Percentiles rank a stretch among this genome's conserved stretches.
phyloP scores from a whole-genome alignment of 257 asterid species.

The Forsythia viridissima region DNA sequence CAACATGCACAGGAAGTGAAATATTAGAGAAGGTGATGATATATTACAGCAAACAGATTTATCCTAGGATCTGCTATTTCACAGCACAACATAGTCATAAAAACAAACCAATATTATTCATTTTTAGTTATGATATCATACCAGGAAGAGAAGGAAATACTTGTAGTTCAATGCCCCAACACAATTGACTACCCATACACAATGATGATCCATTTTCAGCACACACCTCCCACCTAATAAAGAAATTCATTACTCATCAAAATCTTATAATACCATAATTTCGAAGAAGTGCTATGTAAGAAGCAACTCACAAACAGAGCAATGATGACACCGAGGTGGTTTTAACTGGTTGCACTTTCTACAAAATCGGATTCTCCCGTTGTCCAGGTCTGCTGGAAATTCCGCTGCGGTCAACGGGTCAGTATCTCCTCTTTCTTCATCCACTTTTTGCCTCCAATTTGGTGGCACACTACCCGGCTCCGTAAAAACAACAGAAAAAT shows the following conservation, averaged over 20 bases:
- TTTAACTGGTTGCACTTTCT: conserved; percentile 94
- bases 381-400: conserved; percentile 52
- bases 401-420: conserved; percentile 74
- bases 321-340: conserved; percentile 99
- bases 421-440: conserved; percentile 84
- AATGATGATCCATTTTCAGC: conserved; percentile 98
- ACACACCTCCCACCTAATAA: conserved; percentile 93
- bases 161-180: conserved; percentile 98
- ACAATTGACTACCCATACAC: conserved; percentile 99
- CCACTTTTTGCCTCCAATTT: conserved; percentile 82
- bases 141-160: conserved; percentile 97
- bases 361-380: conserved; percentile 69
- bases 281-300: conserved; percentile 18
- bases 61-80: not conserved
- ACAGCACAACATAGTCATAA: conserved; percentile 1
- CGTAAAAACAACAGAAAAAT: conserved; percentile 92
- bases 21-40: not conserved
- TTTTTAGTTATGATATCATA: conserved; percentile 29
- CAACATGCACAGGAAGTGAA: not conserved
- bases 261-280: conserved; percentile 13
- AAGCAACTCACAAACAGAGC: conserved; percentile 95
- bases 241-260: conserved; percentile 20
- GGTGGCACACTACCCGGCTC: conserved; percentile 95
- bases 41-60: not conserved
- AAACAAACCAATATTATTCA: conserved; percentile 12